Evolutionary conservation across 176 grass and related monocot species (phyloP).

Genomic region (Raddia guianensis): DNA sequence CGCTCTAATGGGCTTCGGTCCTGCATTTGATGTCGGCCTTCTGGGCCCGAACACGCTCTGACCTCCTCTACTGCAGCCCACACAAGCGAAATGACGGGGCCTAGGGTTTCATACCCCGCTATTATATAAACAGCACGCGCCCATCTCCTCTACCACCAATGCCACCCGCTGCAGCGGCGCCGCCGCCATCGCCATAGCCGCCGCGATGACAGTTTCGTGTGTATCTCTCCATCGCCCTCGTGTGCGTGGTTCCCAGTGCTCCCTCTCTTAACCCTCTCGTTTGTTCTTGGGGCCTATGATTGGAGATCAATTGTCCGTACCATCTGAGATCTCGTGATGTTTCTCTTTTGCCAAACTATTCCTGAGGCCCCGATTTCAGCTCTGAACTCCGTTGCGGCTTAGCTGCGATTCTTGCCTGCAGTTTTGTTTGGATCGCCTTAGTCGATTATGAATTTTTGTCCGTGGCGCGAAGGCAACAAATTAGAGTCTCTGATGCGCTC

Average conservation of each 20-base stretch:
- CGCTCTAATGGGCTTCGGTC: background rate
- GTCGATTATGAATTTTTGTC: fast-evolving
- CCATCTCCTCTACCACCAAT: background rate
- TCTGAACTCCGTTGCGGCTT: too few relatives aligned
- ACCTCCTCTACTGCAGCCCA: background rate
- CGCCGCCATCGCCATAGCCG: background rate
- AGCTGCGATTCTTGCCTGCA: background rate
- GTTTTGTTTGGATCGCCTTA: too few relatives aligned
- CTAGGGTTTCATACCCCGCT: constrained; percentile 36
- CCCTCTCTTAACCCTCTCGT: background rate
- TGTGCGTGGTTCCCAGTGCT: background rate
- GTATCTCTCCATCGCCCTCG: background rate
- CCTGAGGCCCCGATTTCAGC: constrained; percentile 36
- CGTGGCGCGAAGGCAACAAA: constrained; percentile 40
- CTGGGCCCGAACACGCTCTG: background rate
- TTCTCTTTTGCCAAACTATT: constrained; percentile 6
- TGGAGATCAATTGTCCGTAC: constrained; percentile 57
- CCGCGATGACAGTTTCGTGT: background rate
- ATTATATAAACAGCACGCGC: constrained; percentile 3
- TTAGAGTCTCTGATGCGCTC: constrained; percentile 91
- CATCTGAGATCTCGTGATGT: constrained; percentile 55
- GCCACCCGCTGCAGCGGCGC: background rate
- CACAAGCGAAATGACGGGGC: background rate
- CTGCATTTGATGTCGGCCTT: background rate
- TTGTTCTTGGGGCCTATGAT: constrained; percentile 8